These are phyloP conservation scores for Candida maltosa DNA, from an alignment of 805 yeast species.

Conservation along the genomic window DNA sequence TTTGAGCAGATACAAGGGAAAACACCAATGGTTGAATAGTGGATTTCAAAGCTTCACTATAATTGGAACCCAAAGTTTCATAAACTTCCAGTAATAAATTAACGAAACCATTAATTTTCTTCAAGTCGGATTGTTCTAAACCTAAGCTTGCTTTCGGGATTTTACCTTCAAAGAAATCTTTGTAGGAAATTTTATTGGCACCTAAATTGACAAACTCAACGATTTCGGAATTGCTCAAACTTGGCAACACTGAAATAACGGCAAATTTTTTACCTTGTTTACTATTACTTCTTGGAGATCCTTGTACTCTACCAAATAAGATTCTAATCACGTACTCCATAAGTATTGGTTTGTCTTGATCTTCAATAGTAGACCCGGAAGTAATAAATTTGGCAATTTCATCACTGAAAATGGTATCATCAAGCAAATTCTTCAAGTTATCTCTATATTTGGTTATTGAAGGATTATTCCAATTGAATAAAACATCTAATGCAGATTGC, in stretches of 20 bases:
- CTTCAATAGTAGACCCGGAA: constrained; percentile 53
- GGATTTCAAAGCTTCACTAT: constrained; percentile 44
- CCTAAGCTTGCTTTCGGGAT: constrained; percentile 8
- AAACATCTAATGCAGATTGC: constrained; percentile 64
- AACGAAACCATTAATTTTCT: constrained; percentile 62
- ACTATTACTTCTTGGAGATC: constrained; percentile 61
- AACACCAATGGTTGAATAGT: constrained; percentile 57
- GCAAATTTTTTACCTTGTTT: constrained; percentile 73
- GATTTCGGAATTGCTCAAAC: constrained; percentile 50
- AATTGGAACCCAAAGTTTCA: constrained; percentile 56
- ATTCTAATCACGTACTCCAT: constrained; percentile 76
- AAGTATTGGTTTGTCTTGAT: constrained; percentile 53
- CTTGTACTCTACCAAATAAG: constrained; percentile 82
- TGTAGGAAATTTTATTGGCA: constrained; percentile 47
- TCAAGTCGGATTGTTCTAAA: constrained; percentile 22
- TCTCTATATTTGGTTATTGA: constrained; percentile 66
- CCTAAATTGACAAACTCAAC: constrained; percentile 61
- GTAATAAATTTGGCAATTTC: constrained; percentile 64
- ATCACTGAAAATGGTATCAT: constrained; percentile 81
- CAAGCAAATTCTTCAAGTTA: constrained; percentile 69
- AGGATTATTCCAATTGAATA: constrained; percentile 62
- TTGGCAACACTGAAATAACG: constrained; percentile 61
- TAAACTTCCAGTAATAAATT: constrained; percentile 57
- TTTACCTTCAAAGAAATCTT: constrained; percentile 20
- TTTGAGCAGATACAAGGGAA: constrained; percentile 53